A percentile compares a stretch with the other conserved stretches of the same genome.
Evolutionary conservation across 192 early-diverging fungal species (phyloP).

Genomic region (Physocladia obscura): DNA sequence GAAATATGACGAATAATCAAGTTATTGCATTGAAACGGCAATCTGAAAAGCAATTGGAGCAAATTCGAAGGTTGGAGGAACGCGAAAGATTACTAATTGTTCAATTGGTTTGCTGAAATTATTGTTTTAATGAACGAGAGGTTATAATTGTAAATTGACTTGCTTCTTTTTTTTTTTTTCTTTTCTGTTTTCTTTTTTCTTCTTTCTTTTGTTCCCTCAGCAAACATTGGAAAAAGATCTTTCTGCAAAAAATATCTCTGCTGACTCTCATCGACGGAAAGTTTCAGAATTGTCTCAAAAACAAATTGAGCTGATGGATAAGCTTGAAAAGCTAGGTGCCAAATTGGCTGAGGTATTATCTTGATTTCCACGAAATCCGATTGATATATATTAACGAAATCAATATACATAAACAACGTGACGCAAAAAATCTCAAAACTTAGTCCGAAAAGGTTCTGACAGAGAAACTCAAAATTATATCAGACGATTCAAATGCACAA

Average conservation of each 20-base stretch:
- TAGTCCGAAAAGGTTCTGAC: slow-evolving; percentile 59
- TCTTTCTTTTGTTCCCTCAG: slow-evolving; percentile 27
- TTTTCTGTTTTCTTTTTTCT: slow-evolving; percentile 13
- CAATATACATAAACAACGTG: slow-evolving; percentile 3
- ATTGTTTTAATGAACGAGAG: not conserved
- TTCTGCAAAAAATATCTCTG: slow-evolving; percentile 47
- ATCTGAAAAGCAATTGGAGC: slow-evolving; percentile 82
- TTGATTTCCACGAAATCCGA: slow-evolving; percentile 30
- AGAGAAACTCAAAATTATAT: slow-evolving; percentile 63
- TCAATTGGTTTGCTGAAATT: slow-evolving; percentile 61
- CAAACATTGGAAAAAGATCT: slow-evolving; percentile 65
- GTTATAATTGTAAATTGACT: not conserved
- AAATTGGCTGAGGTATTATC: slow-evolving; percentile 63
- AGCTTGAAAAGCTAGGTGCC: slow-evolving; percentile 51
- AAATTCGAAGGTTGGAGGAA: slow-evolving; percentile 77
- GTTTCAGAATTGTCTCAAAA: slow-evolving; percentile 61
- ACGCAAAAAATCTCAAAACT: not conserved
- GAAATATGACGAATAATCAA: slow-evolving; percentile 61
- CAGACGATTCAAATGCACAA: slow-evolving; percentile 58
- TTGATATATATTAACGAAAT: slow-evolving; percentile 8
- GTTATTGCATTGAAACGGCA: slow-evolving; percentile 70
- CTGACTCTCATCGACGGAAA: slow-evolving; percentile 53
- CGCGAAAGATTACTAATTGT: slow-evolving; percentile 66
- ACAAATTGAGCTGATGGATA: slow-evolving; percentile 62
- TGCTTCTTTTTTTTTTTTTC: slow-evolving; percentile 19